Evolutionary conservation across 2,329 filamentous ascomycete genomes (phyloP).

Genomic region (Thielaviopsis ethacetica): DNA sequence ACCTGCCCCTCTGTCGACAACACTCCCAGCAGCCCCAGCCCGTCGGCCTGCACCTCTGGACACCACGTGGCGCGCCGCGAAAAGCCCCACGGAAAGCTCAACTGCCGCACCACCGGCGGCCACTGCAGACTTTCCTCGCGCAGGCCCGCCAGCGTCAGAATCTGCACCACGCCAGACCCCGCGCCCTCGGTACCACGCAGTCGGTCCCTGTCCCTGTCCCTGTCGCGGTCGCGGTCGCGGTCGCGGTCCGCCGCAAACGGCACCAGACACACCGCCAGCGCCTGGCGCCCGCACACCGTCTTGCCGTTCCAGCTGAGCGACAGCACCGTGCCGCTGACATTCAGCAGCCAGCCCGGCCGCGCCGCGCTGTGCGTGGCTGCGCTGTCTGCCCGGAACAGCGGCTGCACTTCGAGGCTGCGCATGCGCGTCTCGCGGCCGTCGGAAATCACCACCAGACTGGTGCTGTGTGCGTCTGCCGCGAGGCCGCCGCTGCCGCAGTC

Average conservation of each 20-base stretch:
- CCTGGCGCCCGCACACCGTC: slow-evolving; percentile 21
- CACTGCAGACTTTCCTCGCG: slow-evolving; percentile 14
- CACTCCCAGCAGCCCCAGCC: slow-evolving; percentile 29
- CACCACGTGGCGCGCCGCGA: slow-evolving; percentile 37
- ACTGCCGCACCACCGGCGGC: slow-evolving; percentile 25
- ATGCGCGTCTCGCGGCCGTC: slow-evolving; percentile 18
- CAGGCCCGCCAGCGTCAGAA: slow-evolving; percentile 31
- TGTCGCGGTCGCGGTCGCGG: slow-evolving; percentile 21
- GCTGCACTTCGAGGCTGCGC: slow-evolving; percentile 14
- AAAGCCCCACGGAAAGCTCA: slow-evolving; percentile 35
- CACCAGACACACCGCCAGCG: slow-evolving; percentile 34
- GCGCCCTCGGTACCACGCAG: slow-evolving; percentile 17
- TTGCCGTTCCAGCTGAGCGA: slow-evolving; percentile 36
- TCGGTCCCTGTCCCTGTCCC: slow-evolving; percentile 19
- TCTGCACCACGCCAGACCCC: slow-evolving; percentile 31
- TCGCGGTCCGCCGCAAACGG: slow-evolving; percentile 33
- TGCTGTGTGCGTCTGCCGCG: slow-evolving; percentile 18
- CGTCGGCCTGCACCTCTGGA: slow-evolving; percentile 23
- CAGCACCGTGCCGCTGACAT: slow-evolving; percentile 35
- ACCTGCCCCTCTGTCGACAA: slow-evolving; percentile 35
- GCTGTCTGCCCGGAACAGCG: slow-evolving; percentile 11
- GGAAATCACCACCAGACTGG: slow-evolving; percentile 19
- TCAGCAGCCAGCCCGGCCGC: slow-evolving; percentile 34
- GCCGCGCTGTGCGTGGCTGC: slow-evolving; percentile 14
- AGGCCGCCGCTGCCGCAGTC: slow-evolving; percentile 18